phyloP scores from a whole-genome alignment of 2,329 filamentous ascomycete species.

The Fusarium stilboides region DNA sequence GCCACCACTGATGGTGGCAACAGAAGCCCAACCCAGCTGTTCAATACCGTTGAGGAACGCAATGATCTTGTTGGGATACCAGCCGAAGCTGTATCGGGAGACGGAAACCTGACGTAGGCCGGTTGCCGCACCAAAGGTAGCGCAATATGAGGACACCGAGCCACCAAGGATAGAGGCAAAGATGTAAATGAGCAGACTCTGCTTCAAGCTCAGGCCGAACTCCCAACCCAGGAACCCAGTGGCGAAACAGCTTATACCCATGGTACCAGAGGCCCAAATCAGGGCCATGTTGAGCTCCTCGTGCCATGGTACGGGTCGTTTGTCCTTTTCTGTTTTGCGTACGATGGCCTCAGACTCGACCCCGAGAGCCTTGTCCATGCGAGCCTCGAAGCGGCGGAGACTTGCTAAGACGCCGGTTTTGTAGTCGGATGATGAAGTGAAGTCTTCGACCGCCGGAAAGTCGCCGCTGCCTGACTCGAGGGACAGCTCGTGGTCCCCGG shows the following conservation, averaged over 20 bases:
- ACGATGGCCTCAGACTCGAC: slow-evolving; percentile 18
- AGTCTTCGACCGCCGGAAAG: not conserved
- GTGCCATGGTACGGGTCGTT: slow-evolving; percentile 8
- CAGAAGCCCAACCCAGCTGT: slow-evolving; percentile 19
- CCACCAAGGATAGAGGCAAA: slow-evolving; percentile 19
- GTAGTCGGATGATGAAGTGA: not conserved
- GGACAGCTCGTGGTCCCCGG: slow-evolving; percentile 6
- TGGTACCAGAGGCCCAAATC: slow-evolving; percentile 16
- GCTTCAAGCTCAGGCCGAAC: slow-evolving; percentile 20
- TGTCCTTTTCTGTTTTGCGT: slow-evolving; percentile 19
- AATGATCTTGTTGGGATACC: slow-evolving; percentile 23
- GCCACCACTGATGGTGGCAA: slow-evolving; percentile 16
- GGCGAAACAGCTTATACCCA: slow-evolving; percentile 20
- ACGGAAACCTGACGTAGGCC: slow-evolving; percentile 13
- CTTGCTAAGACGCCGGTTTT: not conserved
- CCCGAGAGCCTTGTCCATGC: slow-evolving; percentile 11
- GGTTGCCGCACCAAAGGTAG: slow-evolving; percentile 10
- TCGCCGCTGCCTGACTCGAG: slow-evolving; percentile 20
- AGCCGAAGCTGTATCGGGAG: slow-evolving; percentile 16
- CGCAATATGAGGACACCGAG: slow-evolving; percentile 13
- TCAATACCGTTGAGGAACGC: slow-evolving; percentile 17
- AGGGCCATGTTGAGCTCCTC: slow-evolving; percentile 23
- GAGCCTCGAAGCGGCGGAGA: slow-evolving; percentile 18
- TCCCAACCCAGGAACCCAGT: slow-evolving; percentile 20
- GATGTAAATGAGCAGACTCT: slow-evolving; percentile 12